phyloP scores from a whole-genome alignment of 208 protist genomes.

The Leishmania braziliensis region DNA sequence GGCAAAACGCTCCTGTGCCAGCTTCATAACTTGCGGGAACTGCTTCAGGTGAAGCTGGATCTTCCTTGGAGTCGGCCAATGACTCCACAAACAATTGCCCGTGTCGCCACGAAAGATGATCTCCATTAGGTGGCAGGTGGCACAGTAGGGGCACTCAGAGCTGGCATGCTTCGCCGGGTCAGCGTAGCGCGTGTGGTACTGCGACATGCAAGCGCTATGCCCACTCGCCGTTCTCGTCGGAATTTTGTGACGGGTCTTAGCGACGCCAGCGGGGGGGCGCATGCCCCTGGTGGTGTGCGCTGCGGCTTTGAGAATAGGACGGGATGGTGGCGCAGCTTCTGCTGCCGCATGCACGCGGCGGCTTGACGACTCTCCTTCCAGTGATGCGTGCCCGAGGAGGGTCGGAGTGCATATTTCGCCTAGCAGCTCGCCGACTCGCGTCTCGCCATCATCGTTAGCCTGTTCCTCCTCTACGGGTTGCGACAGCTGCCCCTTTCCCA shows the following conservation, averaged over 20 bases:
- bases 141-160: slow-evolving; percentile 58
- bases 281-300: not conserved
- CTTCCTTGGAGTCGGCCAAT: slow-evolving; percentile 65
- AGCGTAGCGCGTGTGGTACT: slow-evolving; percentile 63
- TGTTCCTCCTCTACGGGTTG: not conserved
- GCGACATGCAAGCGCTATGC: slow-evolving; percentile 39
- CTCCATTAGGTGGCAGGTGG: slow-evolving; percentile 76
- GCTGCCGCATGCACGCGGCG: slow-evolving; percentile 1
- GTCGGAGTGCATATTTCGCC: slow-evolving; percentile 7
- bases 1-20: slow-evolving; percentile 43
- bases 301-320: not conserved
- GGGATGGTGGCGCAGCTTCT: not conserved
- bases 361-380: not conserved
- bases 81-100: slow-evolving; percentile 52
- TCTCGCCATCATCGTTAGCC: slow-evolving; percentile 2
- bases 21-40: slow-evolving; percentile 39
- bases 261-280: not conserved
- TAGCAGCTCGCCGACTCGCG: slow-evolving; percentile 19
- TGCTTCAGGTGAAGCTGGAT: slow-evolving; percentile 49
- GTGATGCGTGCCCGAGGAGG: not conserved
- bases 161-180: slow-evolving; percentile 46
- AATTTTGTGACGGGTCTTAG: not conserved
- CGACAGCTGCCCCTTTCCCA: not conserved
- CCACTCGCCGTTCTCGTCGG: not conserved
- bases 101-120: slow-evolving; percentile 61